Base-by-base conservation (phyloP, 352 stramenopile genomes). In the Pythium sukuiense region DNA sequence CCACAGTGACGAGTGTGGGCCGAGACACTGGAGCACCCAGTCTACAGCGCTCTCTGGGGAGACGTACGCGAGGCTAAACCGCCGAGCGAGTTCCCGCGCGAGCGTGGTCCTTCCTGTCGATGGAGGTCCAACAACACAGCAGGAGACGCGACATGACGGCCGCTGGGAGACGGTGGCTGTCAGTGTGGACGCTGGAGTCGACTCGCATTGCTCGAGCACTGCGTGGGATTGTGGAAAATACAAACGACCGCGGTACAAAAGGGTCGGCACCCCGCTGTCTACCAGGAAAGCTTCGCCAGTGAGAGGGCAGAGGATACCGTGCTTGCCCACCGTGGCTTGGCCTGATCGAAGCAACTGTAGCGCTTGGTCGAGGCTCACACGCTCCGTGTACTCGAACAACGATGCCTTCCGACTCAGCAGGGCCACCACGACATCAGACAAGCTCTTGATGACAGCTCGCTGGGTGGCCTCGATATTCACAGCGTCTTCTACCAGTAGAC, bases 11-110 rank as follows among this genome's bases (percentile, higher is more conserved):
- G 72, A 76, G 3, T 65, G 65, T 26, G 52, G 54, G 18, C 73
- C 77, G n/a, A 87, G 76, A 50, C 81, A 89, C 48, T 88, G 79
- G 7, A 76, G 18, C 4, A 83, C 76, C 84, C 84, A 92, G 8
- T 80, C 69, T 29, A 89, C 59, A 6, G 84, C 77, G 12, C 27
- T 69, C 29, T 60, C 53, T 8, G 81, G 80, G 2, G 79, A 89
- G 32, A 90, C 79, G 55, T 85, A 83, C 14, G 75, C 55, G n/a
- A 81, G 29, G 13, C 70, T 69, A n/a, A 76, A 73, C 0, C 57
- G 48, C 2, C 50, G 57, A 6, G 75, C 66, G 11, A 89, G 58
- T 13, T 68, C 41, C 2, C 61, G 64, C 5, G 76, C 70, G 7
- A 87, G 69, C 2, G 55, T 64, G 7, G 77, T 83, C 29, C 78